Conservation (phyloP, 805 yeast species). For the Pichia nakasei region DNA sequence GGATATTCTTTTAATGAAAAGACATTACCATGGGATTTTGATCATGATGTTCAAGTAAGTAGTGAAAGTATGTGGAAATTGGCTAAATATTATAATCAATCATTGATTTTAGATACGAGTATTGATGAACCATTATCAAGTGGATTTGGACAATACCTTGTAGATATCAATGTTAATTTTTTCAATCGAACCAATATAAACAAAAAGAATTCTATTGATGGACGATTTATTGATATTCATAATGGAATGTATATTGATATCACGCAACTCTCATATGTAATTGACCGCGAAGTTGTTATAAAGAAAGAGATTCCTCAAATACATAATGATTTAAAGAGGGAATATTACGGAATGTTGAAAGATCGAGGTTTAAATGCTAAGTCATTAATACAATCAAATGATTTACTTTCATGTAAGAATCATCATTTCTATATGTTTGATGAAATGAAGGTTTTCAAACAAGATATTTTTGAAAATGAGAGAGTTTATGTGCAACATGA, state of each 20-base stretch:
- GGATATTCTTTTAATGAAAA: conserved; percentile 56
- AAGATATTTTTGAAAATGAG: conserved; percentile 49
- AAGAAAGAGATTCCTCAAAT: background rate
- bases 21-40: conserved; percentile 51
- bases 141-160: conserved; percentile 26
- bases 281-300: background rate
- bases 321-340: conserved; percentile 5
- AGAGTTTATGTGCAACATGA: conserved; percentile 36
- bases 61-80: conserved; percentile 33
- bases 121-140: conserved; percentile 12
- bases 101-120: conserved; percentile 35
- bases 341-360: conserved; percentile 11
- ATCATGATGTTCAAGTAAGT: conserved; percentile 52
- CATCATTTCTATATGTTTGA: conserved; percentile 42
- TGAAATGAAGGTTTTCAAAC: conserved; percentile 43
- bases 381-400: conserved; percentile 6
- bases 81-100: conserved; percentile 38
- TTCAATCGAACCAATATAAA: conserved; percentile 30
- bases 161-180: conserved; percentile 27
- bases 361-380: conserved; percentile 8
- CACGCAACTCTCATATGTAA: conserved; percentile 24
- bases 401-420: conserved; percentile 39
- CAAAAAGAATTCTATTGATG: conserved; percentile 45
- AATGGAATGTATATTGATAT: conserved; percentile 40
- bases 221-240: conserved; percentile 42